Conservation (phyloP, 1,139 yeast species). For the Kodamaea suecica region DNA sequence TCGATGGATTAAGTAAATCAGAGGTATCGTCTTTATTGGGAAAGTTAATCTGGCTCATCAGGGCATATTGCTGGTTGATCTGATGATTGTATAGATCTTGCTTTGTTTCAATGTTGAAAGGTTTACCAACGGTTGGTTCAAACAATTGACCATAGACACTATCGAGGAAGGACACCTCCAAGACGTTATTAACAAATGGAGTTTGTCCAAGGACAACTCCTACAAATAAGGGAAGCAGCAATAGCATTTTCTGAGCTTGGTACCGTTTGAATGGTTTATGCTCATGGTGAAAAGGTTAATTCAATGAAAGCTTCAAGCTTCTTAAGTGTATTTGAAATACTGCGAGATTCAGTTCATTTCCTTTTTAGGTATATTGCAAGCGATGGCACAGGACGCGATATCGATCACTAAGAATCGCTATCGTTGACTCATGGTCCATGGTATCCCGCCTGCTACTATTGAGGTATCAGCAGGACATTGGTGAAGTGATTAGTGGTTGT, state of each 20-base stretch:
- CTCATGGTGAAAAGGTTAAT: too few relatives aligned
- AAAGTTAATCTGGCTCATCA: slow-evolving; percentile 13
- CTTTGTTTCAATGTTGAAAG: slow-evolving; percentile 4
- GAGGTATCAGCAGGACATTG: too few relatives aligned
- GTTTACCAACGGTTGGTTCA: slow-evolving; percentile 10
- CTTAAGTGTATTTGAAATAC: not conserved
- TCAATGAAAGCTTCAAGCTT: too few relatives aligned
- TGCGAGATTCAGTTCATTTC: too few relatives aligned
- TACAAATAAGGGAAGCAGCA: not conserved
- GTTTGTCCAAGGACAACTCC: not conserved
- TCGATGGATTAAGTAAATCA: slow-evolving; percentile 23
- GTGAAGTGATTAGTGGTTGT: too few relatives aligned
- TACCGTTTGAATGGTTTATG: too few relatives aligned
- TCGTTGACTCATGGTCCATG: too few relatives aligned
- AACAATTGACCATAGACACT: slow-evolving; percentile 25
- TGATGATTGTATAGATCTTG: not conserved
- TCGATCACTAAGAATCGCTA: too few relatives aligned
- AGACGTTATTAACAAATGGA: not conserved
- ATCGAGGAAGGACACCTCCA: slow-evolving; percentile 21
- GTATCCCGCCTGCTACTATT: too few relatives aligned
- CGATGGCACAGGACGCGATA: not conserved
- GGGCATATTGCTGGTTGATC: slow-evolving; percentile 9
- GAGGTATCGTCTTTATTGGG: slow-evolving; percentile 39
- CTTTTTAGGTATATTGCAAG: not conserved
- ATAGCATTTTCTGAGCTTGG: not conserved